A percentile compares a stretch with the other conserved stretches of the same genome.
Evolutionary conservation across 1,139 yeast species (phyloP).

Genomic region (Blastobotrys petasosporus): DNA sequence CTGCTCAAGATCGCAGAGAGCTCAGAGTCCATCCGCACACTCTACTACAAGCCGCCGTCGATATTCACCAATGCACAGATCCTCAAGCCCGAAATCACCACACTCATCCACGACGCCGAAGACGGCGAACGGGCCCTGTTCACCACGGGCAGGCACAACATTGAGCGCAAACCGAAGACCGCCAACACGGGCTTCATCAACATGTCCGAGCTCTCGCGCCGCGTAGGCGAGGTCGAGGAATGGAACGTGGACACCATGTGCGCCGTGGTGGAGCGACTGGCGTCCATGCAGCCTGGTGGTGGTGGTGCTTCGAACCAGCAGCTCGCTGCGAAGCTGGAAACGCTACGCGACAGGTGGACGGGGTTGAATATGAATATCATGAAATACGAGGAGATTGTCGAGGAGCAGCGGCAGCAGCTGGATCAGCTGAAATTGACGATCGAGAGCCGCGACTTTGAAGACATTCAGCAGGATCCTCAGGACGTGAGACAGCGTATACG

Average conservation of each 20-base stretch:
- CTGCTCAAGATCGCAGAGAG: slow-evolving; percentile 24
- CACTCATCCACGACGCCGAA: slow-evolving; percentile 57
- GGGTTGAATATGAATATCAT: slow-evolving; percentile 26
- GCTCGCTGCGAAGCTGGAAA: slow-evolving; percentile 24
- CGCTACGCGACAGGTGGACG: slow-evolving; percentile 22
- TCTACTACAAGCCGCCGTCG: slow-evolving; percentile 49
- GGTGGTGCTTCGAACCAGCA: slow-evolving; percentile 26
- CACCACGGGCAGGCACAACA: slow-evolving; percentile 17
- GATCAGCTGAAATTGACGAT: slow-evolving; percentile 17
- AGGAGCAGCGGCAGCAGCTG: slow-evolving; percentile 26
- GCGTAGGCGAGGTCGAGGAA: slow-evolving; percentile 19
- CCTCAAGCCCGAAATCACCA: slow-evolving; percentile 49
- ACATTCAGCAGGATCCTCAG: slow-evolving; percentile 13
- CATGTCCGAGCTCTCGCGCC: too few relatives aligned
- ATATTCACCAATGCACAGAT: slow-evolving; percentile 61
- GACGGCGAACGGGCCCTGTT: slow-evolving; percentile 49
- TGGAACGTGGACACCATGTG: slow-evolving; percentile 32
- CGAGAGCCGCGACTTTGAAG: slow-evolving; percentile 16
- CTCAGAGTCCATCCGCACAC: slow-evolving; percentile 32
- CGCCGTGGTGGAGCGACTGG: slow-evolving; percentile 29
- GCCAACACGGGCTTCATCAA: background rate
- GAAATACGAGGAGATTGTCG: slow-evolving; percentile 33
- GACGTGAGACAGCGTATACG: slow-evolving; percentile 19
- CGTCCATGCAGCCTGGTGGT: slow-evolving; percentile 30
- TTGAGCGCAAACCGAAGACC: slow-evolving; percentile 14